A percentile compares a stretch with the other conserved stretches of the same genome.
phyloP scores from a whole-genome alignment of 768 basidiomycete genomes.

The Naematelia encephala region DNA sequence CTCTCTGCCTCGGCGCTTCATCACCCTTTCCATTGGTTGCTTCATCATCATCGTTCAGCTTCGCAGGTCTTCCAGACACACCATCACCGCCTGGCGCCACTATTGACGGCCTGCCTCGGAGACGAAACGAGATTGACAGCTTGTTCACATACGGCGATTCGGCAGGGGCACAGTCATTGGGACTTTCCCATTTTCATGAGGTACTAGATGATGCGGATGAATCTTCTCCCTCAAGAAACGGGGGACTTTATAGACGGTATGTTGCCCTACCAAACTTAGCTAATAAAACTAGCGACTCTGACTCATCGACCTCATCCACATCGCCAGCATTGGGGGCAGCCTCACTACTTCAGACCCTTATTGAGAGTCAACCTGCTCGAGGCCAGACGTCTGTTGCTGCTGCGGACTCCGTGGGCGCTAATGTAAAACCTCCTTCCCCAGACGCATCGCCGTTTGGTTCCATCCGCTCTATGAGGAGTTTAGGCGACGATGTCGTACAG shows the following conservation, averaged over 20 bases:
- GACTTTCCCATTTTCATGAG: not conserved
- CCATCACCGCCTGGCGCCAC: slow-evolving; percentile 4
- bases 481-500: too few species aligned
- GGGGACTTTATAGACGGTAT: not conserved
- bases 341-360: slow-evolving; percentile 27
- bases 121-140: not conserved
- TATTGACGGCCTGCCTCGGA: not conserved
- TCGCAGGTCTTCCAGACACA: slow-evolving; percentile 23
- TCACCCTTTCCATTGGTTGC: slow-evolving; percentile 16
- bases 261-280: not conserved
- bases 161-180: not conserved
- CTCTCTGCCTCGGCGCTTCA: slow-evolving; percentile 32
- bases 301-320: slow-evolving; percentile 27
- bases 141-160: not conserved
- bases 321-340: slow-evolving; percentile 39
- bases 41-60: slow-evolving; percentile 11
- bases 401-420: not conserved
- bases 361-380: not conserved
- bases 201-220: not conserved
- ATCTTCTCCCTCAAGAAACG: not conserved
- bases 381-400: not conserved
- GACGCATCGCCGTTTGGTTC: not conserved
- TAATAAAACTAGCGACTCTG: slow-evolving; percentile 16
- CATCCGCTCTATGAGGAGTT: not conserved
- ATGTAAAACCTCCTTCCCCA: not conserved